Conservation (phyloP, 2,329 filamentous ascomycete genomes). For the Cladosporium cucumerinum region DNA sequence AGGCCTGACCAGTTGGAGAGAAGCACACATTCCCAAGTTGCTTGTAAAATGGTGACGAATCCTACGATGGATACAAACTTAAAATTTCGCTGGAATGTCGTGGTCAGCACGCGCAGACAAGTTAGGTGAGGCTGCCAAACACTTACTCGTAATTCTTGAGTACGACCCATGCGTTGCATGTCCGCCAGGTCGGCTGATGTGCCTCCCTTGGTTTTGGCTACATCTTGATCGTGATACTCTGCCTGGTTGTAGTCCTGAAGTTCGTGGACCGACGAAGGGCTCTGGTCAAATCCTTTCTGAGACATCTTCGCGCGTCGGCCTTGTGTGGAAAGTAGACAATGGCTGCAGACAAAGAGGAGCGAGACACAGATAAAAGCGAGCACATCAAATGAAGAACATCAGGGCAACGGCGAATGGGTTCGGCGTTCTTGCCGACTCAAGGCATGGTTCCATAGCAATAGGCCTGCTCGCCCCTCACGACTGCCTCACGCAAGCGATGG, state of each 20-base stretch:
- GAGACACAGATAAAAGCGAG: background rate
- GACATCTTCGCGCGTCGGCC: background rate
- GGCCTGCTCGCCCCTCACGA: background rate
- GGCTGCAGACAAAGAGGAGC: background rate
- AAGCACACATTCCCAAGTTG: slow-evolving; percentile 8
- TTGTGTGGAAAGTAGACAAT: background rate
- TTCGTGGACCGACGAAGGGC: background rate
- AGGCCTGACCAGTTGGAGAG: slow-evolving; percentile 9
- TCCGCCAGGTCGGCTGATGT: slow-evolving; percentile 11
- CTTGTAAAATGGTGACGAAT: slow-evolving; percentile 10
- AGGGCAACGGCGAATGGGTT: background rate
- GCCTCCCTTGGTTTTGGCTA: slow-evolving; percentile 11
- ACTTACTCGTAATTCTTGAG: slow-evolving; percentile 10
- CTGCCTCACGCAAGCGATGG: background rate
- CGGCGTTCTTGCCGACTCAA: background rate
- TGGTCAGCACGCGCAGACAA: background rate
- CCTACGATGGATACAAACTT: slow-evolving; percentile 11
- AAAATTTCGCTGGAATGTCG: background rate
- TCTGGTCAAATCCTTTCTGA: background rate
- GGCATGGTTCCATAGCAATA: background rate
- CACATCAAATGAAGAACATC: background rate
- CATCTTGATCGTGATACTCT: background rate
- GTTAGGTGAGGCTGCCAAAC: background rate
- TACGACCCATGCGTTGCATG: slow-evolving; percentile 20
- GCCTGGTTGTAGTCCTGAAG: slow-evolving; percentile 1